Evolutionary conservation across 441 rosid species (phyloP).

Genomic region (Capsella rubella): DNA sequence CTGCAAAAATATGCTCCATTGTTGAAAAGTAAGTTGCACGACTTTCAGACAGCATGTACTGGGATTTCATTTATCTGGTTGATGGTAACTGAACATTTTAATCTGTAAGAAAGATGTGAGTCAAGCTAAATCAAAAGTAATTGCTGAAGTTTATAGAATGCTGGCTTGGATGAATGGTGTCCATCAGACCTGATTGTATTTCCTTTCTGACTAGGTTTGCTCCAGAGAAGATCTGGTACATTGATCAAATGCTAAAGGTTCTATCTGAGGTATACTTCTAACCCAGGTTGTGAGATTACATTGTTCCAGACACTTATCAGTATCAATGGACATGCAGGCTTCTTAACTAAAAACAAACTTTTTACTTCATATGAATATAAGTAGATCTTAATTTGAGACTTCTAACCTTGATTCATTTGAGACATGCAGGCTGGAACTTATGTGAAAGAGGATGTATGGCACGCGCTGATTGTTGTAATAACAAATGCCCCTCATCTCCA

Average conservation of each 20-base stretch:
- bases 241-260: slow-evolving; percentile 99
- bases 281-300: slow-evolving; percentile 9
- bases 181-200: slow-evolving; percentile 22
- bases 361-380: slow-evolving; percentile 15
- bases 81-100: slow-evolving; percentile 25
- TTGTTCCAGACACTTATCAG: slow-evolving; percentile 3
- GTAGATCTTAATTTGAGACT: slow-evolving; percentile 29
- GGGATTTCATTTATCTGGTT: slow-evolving; percentile 28
- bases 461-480: slow-evolving; percentile 84
- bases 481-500: slow-evolving; percentile 96
- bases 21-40: slow-evolving; percentile 84
- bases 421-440: slow-evolving; percentile 69
- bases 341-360: slow-evolving; percentile 13
- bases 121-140: slow-evolving; percentile 16
- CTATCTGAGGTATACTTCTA: slow-evolving; percentile 79
- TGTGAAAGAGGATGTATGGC: slow-evolving; percentile 97
- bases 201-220: slow-evolving; percentile 74
- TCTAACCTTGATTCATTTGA: slow-evolving; percentile 37
- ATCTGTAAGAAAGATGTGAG: slow-evolving; percentile 5
- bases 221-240: slow-evolving; percentile 93
- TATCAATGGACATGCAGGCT: slow-evolving; percentile 22
- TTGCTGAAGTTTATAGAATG: slow-evolving; percentile 26
- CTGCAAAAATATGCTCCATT: slow-evolving; percentile 94
- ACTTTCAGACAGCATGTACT: slow-evolving; percentile 30
- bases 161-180: slow-evolving; percentile 27